Percentiles rank a stretch among this genome's conserved stretches.
These are phyloP conservation scores for Rutstroemia sp. DNA, from an alignment of 2,329 filamentous ascomycete species.

Conservation along the genomic window DNA sequence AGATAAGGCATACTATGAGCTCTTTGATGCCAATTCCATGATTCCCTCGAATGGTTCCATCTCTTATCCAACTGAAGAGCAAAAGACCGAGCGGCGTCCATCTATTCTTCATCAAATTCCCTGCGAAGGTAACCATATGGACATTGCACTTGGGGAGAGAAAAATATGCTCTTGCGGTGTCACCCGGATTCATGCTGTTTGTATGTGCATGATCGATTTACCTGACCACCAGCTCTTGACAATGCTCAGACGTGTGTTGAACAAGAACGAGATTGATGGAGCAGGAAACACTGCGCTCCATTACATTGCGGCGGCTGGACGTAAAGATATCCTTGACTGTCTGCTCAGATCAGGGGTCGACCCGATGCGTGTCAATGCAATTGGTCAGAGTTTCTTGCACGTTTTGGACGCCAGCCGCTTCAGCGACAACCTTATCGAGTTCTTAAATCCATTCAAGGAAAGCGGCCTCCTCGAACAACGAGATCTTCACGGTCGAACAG, in stretches of 20 bases:
- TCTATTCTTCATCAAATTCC: conserved; percentile 3
- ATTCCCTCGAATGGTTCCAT: conserved; percentile 1
- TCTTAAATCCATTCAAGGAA: conserved; percentile 2
- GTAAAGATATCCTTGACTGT: conserved; percentile 2
- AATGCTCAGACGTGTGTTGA: background rate
- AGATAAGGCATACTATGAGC: conserved; percentile 4
- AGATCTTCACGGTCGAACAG: conserved; percentile 7
- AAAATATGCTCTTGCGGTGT: conserved; percentile 3
- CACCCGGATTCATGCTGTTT: conserved; percentile 4
- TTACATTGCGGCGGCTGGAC: conserved; percentile 6
- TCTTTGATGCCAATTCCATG: conserved; percentile 5
- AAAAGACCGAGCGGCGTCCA: background rate
- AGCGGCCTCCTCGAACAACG: conserved; percentile 5
- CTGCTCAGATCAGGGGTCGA: conserved; percentile 2
- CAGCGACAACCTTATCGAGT: conserved; percentile 6
- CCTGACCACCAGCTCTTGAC: conserved; percentile 1
- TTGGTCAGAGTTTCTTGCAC: conserved; percentile 6
- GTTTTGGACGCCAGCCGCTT: conserved; percentile 6
- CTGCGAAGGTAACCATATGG: conserved; percentile 4
- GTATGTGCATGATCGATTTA: conserved; percentile 3
- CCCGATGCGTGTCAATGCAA: background rate
- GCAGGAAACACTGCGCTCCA: conserved; percentile 5
- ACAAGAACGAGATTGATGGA: conserved; percentile 1
- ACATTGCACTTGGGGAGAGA: background rate
- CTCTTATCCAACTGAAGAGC: background rate